phyloP scores from a whole-genome alignment of 371 early-diverging fungal genomes.

The Actinomortierella wolfii region DNA sequence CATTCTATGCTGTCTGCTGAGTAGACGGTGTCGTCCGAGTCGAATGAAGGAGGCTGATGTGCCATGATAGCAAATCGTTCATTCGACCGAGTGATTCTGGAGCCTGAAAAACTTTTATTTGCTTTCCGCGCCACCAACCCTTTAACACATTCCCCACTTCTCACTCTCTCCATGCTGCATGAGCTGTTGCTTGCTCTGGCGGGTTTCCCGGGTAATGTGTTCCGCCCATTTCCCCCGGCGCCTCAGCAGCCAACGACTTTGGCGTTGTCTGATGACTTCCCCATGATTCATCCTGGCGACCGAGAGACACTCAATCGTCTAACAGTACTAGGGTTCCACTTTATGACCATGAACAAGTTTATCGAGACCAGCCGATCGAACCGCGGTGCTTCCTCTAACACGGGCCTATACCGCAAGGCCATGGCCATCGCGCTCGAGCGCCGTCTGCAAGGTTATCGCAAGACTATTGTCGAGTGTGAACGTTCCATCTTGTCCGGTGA shows the following conservation, averaged over 20 bases:
- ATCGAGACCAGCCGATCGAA: slow-evolving; percentile 25
- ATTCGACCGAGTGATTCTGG: no score
- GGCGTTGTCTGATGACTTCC: slow-evolving; percentile 62
- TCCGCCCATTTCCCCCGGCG: slow-evolving; percentile 58
- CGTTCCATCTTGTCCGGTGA: slow-evolving; percentile 38
- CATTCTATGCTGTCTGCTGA: slow-evolving; percentile 86
- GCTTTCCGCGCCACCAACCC: no score
- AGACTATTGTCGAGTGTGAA: slow-evolving; percentile 62
- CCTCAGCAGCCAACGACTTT: slow-evolving; percentile 54
- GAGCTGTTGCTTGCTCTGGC: slow-evolving; percentile 74
- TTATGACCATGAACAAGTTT: slow-evolving; percentile 51
- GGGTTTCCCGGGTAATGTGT: slow-evolving; percentile 73
- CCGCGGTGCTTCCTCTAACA: neutral
- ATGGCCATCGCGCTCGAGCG: slow-evolving; percentile 56
- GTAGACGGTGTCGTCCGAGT: slow-evolving; percentile 70
- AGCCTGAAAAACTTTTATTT: no score
- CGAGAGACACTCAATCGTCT: slow-evolving; percentile 67
- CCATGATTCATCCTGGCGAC: slow-evolving; percentile 71
- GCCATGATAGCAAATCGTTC: no score
- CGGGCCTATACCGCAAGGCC: slow-evolving; percentile 45
- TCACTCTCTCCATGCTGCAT: slow-evolving; percentile 65
- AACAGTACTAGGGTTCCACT: slow-evolving; percentile 68
- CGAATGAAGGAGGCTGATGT: slow-evolving; percentile 37
- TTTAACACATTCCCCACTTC: no score
- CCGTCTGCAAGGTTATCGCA: slow-evolving; percentile 58